Conservation (phyloP, 1,139 yeast genomes). For the Maudiozyma humilis region DNA sequence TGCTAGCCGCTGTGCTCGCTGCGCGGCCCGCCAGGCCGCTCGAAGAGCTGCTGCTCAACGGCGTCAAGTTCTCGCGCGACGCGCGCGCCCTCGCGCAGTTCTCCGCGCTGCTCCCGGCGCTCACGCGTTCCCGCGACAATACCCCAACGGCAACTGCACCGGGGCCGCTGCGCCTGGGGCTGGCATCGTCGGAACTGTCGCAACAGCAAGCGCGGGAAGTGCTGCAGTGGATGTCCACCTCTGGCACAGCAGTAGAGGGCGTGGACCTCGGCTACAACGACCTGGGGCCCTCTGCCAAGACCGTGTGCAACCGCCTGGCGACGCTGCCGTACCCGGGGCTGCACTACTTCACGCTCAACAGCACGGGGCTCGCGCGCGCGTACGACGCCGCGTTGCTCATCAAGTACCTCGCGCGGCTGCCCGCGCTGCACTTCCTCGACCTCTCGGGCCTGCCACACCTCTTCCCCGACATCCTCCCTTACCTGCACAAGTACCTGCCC, state of each 20-base stretch:
- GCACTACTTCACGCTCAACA: constrained; percentile 40
- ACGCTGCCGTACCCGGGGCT: constrained; percentile 22
- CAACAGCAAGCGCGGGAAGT: constrained; percentile 49
- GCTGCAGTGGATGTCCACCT: constrained; percentile 47
- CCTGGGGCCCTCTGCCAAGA: constrained; percentile 45
- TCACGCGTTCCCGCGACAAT: too few species aligned
- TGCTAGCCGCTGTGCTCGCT: constrained; percentile 53
- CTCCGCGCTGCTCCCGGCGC: constrained; percentile 12
- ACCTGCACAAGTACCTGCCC: constrained; percentile 58
- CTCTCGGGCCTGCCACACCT: constrained; percentile 63
- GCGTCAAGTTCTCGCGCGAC: constrained; percentile 46
- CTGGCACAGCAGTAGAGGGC: constrained; percentile 39
- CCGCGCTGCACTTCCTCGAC: constrained; percentile 64
- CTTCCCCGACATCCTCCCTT: constrained; percentile 64
- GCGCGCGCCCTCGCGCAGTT: constrained; percentile 40
- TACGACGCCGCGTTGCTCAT: constrained; percentile 50
- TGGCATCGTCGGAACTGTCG: constrained; percentile 64
- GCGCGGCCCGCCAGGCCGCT: constrained; percentile 52
- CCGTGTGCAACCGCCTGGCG: constrained; percentile 31
- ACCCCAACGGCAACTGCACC: constrained; percentile 35
- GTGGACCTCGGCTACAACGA: constrained; percentile 81
- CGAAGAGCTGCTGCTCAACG: constrained; percentile 76
- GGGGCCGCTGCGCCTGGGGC: constrained; percentile 55
- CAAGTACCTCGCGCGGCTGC: constrained; percentile 44
- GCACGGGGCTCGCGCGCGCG: constrained; percentile 49